Percentiles rank a stretch among this genome's conserved stretches.
phyloP scores from a whole-genome alignment of 805 yeast genomes.

The Ogataea nitratoaversa region DNA sequence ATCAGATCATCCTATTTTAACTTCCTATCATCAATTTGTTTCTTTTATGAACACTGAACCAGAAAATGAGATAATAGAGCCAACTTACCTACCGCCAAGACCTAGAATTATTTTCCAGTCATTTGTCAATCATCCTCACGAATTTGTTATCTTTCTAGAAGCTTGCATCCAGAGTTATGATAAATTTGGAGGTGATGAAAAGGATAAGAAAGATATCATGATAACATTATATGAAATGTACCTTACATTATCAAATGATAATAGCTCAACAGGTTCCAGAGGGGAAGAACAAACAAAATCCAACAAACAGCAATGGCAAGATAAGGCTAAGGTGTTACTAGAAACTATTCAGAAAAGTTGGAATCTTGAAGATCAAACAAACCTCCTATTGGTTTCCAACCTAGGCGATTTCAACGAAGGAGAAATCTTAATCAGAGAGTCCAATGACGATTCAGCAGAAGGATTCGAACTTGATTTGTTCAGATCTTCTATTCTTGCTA shows the following conservation, averaged over 20 bases:
- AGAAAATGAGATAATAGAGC: constrained; percentile 28
- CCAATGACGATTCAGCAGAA: constrained; percentile 25
- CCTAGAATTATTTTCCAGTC: constrained; percentile 85
- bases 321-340: constrained; percentile 56
- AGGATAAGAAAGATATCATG: constrained; percentile 69
- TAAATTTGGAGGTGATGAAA: constrained; percentile 62
- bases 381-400: constrained; percentile 54
- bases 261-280: constrained; percentile 15
- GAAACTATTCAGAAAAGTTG: constrained; percentile 32
- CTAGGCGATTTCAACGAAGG: constrained; percentile 51
- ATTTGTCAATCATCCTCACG: constrained; percentile 79
- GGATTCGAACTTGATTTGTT: constrained; percentile 58
- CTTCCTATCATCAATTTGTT: constrained; percentile 44
- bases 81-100: constrained; percentile 87
- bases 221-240: constrained; percentile 83
- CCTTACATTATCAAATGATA: constrained; percentile 48
- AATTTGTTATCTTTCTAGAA: constrained; percentile 87
- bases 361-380: constrained; percentile 49
- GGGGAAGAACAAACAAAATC: constrained; percentile 19
- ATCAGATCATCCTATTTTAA: constrained; percentile 45
- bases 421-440: constrained; percentile 37
- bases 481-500: constrained; percentile 55
- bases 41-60: constrained; percentile 25
- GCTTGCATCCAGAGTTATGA: constrained; percentile 83
- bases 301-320: constrained; percentile 52